Percentiles rank a stretch among this genome's conserved stretches.
Evolutionary conservation across 139 green algal species (phyloP).

Genomic region (Coelastrella sp.): DNA sequence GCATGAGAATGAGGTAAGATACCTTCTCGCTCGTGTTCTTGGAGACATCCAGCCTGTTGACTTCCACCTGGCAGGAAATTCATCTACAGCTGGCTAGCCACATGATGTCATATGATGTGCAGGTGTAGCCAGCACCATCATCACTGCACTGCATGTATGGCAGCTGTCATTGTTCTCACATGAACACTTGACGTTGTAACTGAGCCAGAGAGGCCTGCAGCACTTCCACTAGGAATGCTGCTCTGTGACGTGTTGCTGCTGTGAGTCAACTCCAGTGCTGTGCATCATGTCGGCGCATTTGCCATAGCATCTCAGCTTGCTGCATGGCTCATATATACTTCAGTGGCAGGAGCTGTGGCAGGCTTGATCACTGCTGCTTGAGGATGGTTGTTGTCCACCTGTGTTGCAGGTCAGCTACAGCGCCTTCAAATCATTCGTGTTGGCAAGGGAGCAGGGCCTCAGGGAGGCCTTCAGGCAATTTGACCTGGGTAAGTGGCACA

Average conservation of each 20-base stretch:
- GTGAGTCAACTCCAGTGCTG: not conserved
- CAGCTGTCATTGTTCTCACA: not conserved
- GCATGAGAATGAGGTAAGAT: too few species aligned
- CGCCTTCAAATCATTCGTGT: constrained; percentile 63
- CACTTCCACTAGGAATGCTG: not conserved
- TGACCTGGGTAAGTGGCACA: constrained; percentile 55
- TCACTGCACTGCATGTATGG: too few species aligned
- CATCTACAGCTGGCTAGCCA: too few species aligned
- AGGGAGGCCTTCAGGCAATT: constrained; percentile 62
- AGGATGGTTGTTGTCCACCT: not conserved
- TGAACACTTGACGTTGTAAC: not conserved
- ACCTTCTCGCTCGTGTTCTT: too few species aligned
- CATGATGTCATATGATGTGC: not conserved
- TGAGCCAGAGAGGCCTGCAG: too few species aligned
- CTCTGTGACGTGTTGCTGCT: not conserved
- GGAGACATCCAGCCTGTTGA: too few species aligned
- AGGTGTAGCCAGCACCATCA: not conserved
- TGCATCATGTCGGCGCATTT: not conserved
- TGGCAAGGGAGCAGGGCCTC: constrained; percentile 63
- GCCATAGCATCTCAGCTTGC: too few species aligned
- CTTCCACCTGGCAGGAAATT: too few species aligned
- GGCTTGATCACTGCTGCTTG: not conserved
- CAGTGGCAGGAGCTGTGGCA: not conserved
- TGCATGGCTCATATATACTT: too few species aligned
- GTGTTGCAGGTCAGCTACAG: constrained; percentile 43